Base-by-base conservation (phyloP, 2,329 filamentous ascomycete species). In the Colletotrichum paranaense region DNA sequence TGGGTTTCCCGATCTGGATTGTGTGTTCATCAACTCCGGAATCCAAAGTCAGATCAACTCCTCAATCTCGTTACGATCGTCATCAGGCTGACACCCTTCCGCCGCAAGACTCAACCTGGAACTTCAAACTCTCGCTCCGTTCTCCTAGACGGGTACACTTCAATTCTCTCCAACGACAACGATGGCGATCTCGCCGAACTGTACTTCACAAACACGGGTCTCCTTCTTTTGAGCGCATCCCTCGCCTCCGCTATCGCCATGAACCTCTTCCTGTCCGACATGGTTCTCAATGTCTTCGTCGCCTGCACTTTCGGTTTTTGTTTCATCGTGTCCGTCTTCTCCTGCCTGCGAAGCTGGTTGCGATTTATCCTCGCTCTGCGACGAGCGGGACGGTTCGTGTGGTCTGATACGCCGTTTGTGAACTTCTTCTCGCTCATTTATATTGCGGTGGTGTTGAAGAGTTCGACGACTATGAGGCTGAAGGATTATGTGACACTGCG, bases 1-100 rank as follows among this genome's bases (percentile, higher is more conserved):
- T 2, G 42, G 28, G 5, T 83, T 88, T 76, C 86, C 88, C 0
- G 81, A 85, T 22, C 84, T 91, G 30, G 89, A 91, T 79, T 86
- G 85, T 76, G 78, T 92, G 28, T 80, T 92, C 68, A 80, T 91
- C 66, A 91, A 91, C 77, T 86, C 89, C 0, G 89, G 89, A 8
- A 83, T 88, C 28, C 89, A 92, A 77, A 81, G 82, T 22, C 77
- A 76, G 0, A 79, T 87, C 67, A 35, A 35, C 32, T 11, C 5
- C 42, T 49, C 42, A 49, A 49, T 19, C 7, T 49, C 8, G 6
- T 49, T 19, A 22, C 42, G 19, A 22, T 49, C 42, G 8, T 22
- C 19, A 49, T 49, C 42, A 49, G 19, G 42, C 19, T 49, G 19
- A 8, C 19, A 4, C 42, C 42, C 19, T 49, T 49, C 42, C 19